A percentile compares a stretch with the other conserved stretches of the same genome.
phyloP scores from a whole-genome alignment of 2,329 filamentous ascomycete species.

The Talaromyces sp. region DNA sequence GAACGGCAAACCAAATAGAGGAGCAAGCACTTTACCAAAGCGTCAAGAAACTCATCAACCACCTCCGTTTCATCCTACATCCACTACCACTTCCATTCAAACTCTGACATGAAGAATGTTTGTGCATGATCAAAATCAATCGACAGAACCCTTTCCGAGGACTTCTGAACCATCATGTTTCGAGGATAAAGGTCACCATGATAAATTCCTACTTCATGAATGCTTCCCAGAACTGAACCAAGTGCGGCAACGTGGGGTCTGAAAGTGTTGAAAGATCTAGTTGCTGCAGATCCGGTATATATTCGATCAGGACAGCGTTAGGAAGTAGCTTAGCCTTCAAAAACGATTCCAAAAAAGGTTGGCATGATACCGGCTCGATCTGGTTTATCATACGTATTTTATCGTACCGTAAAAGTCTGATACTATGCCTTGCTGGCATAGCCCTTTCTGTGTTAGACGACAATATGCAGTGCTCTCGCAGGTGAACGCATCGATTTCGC shows the following conservation, averaged over 20 bases:
- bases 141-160: constrained; percentile 22
- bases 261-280: constrained; percentile 23
- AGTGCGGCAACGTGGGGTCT: constrained; percentile 6
- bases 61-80: constrained; percentile 21
- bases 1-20: background rate
- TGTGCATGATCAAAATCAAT: constrained; percentile 26
- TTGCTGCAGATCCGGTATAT: constrained; percentile 20
- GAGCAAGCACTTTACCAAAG: constrained; percentile 21
- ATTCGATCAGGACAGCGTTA: constrained; percentile 24
- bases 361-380: constrained; percentile 7
- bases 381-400: constrained; percentile 7
- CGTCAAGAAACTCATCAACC: constrained; percentile 24
- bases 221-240: constrained; percentile 20
- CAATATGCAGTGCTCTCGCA: constrained; percentile 24
- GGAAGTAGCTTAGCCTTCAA: constrained; percentile 19
- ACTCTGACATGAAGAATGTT: constrained; percentile 19
- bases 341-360: constrained; percentile 19
- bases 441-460: constrained; percentile 22
- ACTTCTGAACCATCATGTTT: constrained; percentile 21
- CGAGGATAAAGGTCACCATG: constrained; percentile 23
- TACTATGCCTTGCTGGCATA: constrained; percentile 21
- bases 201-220: constrained; percentile 22
- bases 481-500: constrained; percentile 22
- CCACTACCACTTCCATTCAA: constrained; percentile 18
- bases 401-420: constrained; percentile 16